Evolutionary conservation across 495 filamentous ascomycete genomes (phyloP).

Genomic region (Podospora anserina): DNA sequence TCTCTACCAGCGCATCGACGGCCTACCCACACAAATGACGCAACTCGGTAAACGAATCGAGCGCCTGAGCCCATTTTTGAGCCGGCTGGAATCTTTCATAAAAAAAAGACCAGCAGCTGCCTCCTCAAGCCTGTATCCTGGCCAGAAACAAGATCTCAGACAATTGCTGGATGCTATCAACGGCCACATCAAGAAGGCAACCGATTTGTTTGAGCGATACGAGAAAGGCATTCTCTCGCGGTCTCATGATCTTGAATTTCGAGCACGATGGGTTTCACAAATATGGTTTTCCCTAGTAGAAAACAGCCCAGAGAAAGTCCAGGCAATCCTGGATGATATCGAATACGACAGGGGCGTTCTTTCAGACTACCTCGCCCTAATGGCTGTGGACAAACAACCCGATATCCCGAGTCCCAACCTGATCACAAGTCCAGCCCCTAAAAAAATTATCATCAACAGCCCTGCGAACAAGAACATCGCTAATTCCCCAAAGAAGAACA

Average conservation of each 20-base stretch:
- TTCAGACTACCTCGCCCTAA: conserved; percentile 21
- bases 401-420: background rate
- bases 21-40: conserved; percentile 27
- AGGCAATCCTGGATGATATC: conserved; percentile 29
- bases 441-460: background rate
- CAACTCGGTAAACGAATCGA: conserved; percentile 26
- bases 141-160: conserved; percentile 20
- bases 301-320: conserved; percentile 27
- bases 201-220: conserved; percentile 31
- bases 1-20: conserved; percentile 25
- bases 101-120: conserved; percentile 7
- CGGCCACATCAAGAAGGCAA: conserved; percentile 18
- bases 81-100: conserved; percentile 17
- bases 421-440: background rate
- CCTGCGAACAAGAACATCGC: background rate
- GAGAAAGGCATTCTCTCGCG: conserved; percentile 28
- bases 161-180: conserved; percentile 20
- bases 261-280: conserved; percentile 17
- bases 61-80: conserved; percentile 19
- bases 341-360: conserved; percentile 18
- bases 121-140: conserved; percentile 9
- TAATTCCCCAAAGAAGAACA: background rate
- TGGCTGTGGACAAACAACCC: conserved; percentile 6
- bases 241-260: conserved; percentile 20
- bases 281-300: conserved; percentile 28